A percentile compares a stretch with the other conserved stretches of the same genome.
phyloP scores from a whole-genome alignment of 2,329 filamentous ascomycete genomes.

The Cercospora sp. region DNA sequence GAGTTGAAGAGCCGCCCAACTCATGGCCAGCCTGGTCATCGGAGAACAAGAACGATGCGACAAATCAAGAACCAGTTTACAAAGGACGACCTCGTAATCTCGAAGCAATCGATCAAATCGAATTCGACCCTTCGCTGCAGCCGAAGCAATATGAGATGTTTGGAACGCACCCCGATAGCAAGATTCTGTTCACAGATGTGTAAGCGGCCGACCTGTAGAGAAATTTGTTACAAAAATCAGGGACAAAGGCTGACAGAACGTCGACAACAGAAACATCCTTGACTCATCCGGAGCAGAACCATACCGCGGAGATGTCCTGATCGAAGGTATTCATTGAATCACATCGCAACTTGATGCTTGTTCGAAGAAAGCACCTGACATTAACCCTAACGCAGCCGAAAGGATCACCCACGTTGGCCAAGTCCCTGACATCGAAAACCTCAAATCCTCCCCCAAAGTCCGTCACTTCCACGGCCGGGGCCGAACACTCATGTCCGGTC shows the following conservation, averaged over 20 bases:
- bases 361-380: neutral
- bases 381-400: neutral
- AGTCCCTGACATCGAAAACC: conserved; percentile 38
- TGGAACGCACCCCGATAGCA: conserved; percentile 39
- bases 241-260: neutral
- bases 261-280: conserved; percentile 36
- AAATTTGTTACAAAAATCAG: no score
- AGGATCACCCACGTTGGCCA: neutral
- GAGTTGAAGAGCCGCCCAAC: neutral
- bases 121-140: conserved; percentile 38
- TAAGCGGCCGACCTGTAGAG: neutral
- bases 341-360: neutral
- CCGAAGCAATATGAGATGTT: conserved; percentile 41
- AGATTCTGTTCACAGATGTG: conserved; percentile 43
- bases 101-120: conserved; percentile 18
- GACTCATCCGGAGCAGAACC: conserved; percentile 38
- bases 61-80: neutral
- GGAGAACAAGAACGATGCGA: neutral
- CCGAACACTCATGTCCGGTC: conserved; percentile 52
- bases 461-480: conserved; percentile 44
- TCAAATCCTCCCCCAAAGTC: conserved; percentile 38
- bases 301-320: conserved; percentile 10
- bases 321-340: conserved; percentile 2
- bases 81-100: conserved; percentile 1
- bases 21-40: neutral